Percentiles rank a stretch among this genome's conserved stretches.
Evolutionary conservation across 768 basidiomycete species (phyloP).

Genomic region (Suillus clintonianus): DNA sequence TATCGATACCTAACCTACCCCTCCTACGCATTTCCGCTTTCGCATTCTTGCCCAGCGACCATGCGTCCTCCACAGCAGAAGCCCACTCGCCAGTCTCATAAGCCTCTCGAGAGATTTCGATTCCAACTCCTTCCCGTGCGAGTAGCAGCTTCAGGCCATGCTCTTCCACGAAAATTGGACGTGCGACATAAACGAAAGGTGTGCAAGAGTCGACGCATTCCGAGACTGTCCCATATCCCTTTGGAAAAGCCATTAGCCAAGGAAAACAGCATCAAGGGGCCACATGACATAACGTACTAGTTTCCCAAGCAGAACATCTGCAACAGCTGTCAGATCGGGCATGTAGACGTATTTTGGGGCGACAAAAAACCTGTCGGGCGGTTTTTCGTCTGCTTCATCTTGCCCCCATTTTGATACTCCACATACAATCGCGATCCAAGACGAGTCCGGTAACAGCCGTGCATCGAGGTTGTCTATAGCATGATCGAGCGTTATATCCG

Average conservation of each 20-base stretch:
- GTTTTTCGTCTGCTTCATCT: constrained; percentile 26
- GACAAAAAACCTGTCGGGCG: constrained; percentile 74
- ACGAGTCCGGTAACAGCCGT: constrained; percentile 59
- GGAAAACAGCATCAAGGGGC: neutral
- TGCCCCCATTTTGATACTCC: constrained; percentile 60
- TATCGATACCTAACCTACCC: constrained; percentile 37
- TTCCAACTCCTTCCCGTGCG: constrained; percentile 62
- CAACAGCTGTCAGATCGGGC: constrained; percentile 76
- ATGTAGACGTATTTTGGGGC: constrained; percentile 80
- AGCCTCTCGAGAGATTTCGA: constrained; percentile 62
- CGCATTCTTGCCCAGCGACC: constrained; percentile 43
- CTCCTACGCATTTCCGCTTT: constrained; percentile 51
- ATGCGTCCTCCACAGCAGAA: constrained; percentile 57
- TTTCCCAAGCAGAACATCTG: constrained; percentile 78
- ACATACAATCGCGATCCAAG: constrained; percentile 82
- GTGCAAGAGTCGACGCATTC: constrained; percentile 78
- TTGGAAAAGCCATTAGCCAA: constrained; percentile 3
- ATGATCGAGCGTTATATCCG: constrained; percentile 4
- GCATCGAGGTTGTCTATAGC: constrained; percentile 31
- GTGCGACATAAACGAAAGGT: constrained; percentile 78
- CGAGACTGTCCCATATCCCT: constrained; percentile 83
- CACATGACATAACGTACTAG: constrained; percentile 49
- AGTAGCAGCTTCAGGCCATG: constrained; percentile 71
- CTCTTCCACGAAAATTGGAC: constrained; percentile 82
- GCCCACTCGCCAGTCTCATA: constrained; percentile 83